These are phyloP conservation scores for Scortechinia acanthostroma DNA, from an alignment of 2,329 filamentous ascomycete species.

Conservation along the genomic window DNA sequence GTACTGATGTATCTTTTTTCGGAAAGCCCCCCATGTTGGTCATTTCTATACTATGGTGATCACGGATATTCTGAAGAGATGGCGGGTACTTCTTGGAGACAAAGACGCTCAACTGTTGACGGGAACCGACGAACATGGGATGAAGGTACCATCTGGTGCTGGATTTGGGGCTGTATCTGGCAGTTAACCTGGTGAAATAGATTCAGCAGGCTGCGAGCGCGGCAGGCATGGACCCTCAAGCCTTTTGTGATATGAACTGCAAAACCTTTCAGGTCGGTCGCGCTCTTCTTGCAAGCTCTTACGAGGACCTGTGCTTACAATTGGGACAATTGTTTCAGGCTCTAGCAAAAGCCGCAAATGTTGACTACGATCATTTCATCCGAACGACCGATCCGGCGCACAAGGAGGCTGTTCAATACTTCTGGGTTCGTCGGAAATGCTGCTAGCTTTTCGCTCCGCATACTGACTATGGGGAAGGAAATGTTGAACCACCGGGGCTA, in stretches of 20 bases:
- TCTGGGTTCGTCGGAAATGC: conserved; percentile 77
- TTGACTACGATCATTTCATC: conserved; percentile 81
- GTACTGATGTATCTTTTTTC: not conserved
- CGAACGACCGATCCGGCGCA: conserved; percentile 83
- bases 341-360: conserved; percentile 61
- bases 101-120: conserved; percentile 70
- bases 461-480: not conserved
- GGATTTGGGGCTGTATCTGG: too few relatives aligned
- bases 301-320: not conserved
- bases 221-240: conserved; percentile 65
- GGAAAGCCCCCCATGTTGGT: conserved; percentile 78
- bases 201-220: conserved; percentile 70
- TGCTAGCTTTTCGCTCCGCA: too few relatives aligned
- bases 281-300: too few relatives aligned
- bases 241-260: conserved; percentile 83
- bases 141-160: too few relatives aligned
- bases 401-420: conserved; percentile 76
- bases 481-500: conserved; percentile 34
- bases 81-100: conserved; percentile 68
- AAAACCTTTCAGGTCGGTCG: conserved; percentile 53
- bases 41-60: conserved; percentile 92
- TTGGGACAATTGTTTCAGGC: conserved; percentile 28
- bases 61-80: conserved; percentile 84
- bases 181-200: too few relatives aligned
- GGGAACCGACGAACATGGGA: conserved; percentile 92